A percentile compares a stretch with the other conserved stretches of the same genome.
These are phyloP conservation scores for Jimgerdemannia lactiflua DNA, from an alignment of 192 early-diverging fungal species.

Conservation along the genomic window DNA sequence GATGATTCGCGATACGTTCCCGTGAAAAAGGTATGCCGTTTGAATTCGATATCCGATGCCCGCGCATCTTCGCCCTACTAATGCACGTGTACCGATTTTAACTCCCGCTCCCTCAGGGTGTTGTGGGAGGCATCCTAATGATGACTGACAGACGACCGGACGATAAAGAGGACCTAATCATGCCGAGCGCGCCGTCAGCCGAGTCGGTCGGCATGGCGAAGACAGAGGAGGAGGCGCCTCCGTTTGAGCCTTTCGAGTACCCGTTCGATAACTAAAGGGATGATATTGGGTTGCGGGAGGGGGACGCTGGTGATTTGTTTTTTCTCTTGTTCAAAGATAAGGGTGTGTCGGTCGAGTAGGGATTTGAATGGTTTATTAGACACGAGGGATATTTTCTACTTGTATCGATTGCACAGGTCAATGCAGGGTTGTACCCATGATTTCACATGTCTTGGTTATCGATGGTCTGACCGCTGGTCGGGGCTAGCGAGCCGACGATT, in stretches of 20 bases:
- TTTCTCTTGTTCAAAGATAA: background rate
- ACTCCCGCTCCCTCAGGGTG: conserved; percentile 23
- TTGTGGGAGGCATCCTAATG: conserved; percentile 84
- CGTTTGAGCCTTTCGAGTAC: conserved; percentile 83
- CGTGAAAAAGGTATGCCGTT: conserved; percentile 62
- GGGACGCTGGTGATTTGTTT: background rate
- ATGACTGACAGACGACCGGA: conserved; percentile 72
- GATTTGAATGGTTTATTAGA: too few species aligned
- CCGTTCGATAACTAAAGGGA: conserved; percentile 61
- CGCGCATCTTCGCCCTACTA: too few species aligned
- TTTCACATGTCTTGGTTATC: too few species aligned
- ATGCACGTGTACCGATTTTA: background rate
- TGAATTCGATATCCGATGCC: too few species aligned
- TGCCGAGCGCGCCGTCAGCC: conserved; percentile 37
- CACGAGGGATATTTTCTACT: too few species aligned
- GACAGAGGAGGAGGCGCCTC: conserved; percentile 58
- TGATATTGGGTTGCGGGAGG: background rate
- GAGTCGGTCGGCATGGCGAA: conserved; percentile 34
- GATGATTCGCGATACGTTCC: conserved; percentile 86
- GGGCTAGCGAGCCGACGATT: too few species aligned
- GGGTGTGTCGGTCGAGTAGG: too few species aligned
- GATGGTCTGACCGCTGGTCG: too few species aligned
- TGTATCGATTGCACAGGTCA: too few species aligned
- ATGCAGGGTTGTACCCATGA: too few species aligned
- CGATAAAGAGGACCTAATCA: conserved; percentile 83